A percentile compares a stretch with the other conserved stretches of the same genome.
phyloP scores from a whole-genome alignment of 257 asterid species.

The Rauvolfia tetraphylla region DNA sequence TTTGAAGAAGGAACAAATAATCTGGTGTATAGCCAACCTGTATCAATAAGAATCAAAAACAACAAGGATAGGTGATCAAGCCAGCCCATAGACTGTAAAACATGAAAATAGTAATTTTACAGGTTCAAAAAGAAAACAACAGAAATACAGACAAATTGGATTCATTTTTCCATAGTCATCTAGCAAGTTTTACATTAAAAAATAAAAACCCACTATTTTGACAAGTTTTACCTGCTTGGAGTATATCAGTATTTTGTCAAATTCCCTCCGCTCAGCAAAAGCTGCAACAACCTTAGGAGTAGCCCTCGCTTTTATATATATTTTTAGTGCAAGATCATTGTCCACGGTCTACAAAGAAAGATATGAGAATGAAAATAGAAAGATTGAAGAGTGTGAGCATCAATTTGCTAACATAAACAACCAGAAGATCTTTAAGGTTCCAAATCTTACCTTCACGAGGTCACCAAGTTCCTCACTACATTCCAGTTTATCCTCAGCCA shows the following conservation, averaged over 20 bases:
- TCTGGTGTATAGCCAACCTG: slow-evolving; percentile 99
- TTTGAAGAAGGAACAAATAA: slow-evolving; percentile 94
- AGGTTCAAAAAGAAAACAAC: not conserved
- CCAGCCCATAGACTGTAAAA: not conserved
- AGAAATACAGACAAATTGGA: not conserved
- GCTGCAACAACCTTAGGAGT: slow-evolving; percentile 99
- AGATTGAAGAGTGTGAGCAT: slow-evolving; percentile 3
- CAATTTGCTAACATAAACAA: slow-evolving; percentile 1
- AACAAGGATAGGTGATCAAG: not conserved
- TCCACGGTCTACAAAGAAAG: slow-evolving; percentile 74
- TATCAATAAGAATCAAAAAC: slow-evolving; percentile 24
- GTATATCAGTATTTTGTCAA: slow-evolving; percentile 94
- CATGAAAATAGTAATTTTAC: not conserved
- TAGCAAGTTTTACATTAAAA: not conserved
- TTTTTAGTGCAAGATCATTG: slow-evolving; percentile 95
- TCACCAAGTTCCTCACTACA: slow-evolving; percentile 99
- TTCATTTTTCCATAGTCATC: not conserved
- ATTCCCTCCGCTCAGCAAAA: slow-evolving; percentile 98
- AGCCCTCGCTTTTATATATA: slow-evolving; percentile 97
- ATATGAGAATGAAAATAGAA: slow-evolving; percentile 4
- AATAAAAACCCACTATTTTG: not conserved
- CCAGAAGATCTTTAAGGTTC: not conserved
- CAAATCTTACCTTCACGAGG: slow-evolving; percentile 80
- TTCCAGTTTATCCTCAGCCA: slow-evolving; percentile 97
- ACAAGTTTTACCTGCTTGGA: slow-evolving; percentile 76